A percentile compares a stretch with the other conserved stretches of the same genome.
phyloP scores from a whole-genome alignment of 495 filamentous ascomycete genomes.

The Podospora anserina region DNA sequence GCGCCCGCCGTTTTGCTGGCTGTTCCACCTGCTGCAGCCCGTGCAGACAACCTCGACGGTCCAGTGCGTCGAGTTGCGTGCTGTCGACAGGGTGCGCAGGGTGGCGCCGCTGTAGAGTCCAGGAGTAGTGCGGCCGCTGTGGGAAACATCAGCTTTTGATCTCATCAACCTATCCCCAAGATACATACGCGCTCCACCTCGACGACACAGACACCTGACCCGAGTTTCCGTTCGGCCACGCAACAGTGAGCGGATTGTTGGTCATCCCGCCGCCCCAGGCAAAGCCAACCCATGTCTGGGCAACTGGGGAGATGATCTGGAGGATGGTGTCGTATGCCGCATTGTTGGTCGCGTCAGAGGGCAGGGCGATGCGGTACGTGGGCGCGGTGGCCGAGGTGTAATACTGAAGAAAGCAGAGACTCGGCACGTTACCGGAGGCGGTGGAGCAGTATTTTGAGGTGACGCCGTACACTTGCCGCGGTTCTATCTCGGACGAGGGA shows the following conservation, averaged over 20 bases:
- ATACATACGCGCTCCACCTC: conserved; percentile 43
- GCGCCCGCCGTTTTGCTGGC: conserved; percentile 19
- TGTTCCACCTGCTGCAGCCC: conserved; percentile 42
- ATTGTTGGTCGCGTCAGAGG: conserved; percentile 24
- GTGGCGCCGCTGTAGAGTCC: conserved; percentile 37
- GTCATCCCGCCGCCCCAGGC: conserved; percentile 49
- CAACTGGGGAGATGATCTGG: conserved; percentile 40
- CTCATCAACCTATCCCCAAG: background rate
- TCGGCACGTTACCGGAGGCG: background rate
- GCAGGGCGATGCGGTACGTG: conserved; percentile 42
- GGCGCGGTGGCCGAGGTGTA: conserved; percentile 7
- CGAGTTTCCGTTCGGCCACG: conserved; percentile 43
- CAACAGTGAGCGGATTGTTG: conserved; percentile 45
- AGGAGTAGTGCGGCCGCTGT: conserved; percentile 1
- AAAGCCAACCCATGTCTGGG: conserved; percentile 44
- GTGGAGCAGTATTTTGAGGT: conserved; percentile 23
- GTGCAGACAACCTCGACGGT: conserved; percentile 44
- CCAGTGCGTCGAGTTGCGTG: conserved; percentile 48
- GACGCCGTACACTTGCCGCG: background rate
- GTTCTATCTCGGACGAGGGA: background rate
- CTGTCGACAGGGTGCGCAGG: conserved; percentile 40
- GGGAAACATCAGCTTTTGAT: background rate
- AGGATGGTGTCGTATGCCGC: conserved; percentile 43
- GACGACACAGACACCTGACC: conserved; percentile 35
- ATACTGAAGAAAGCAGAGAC: conserved; percentile 27